Conservation (phyloP, 352 stramenopile species). For the Phytopythium cucurbitacearum region DNA sequence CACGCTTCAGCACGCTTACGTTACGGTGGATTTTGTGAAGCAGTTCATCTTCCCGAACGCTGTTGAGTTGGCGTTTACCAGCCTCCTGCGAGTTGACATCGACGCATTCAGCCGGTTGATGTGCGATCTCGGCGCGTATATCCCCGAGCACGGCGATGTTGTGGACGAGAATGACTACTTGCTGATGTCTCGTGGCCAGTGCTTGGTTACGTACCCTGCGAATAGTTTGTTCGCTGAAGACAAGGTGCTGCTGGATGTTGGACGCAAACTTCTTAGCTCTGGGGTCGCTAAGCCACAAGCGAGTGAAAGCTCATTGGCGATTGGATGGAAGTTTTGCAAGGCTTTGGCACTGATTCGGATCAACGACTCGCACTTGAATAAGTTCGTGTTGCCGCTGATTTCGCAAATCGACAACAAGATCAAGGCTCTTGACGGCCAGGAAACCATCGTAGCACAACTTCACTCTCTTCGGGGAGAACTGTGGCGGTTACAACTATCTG, state of each 20-base stretch:
- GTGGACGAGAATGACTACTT: slow-evolving; percentile 40
- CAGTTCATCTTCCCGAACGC: slow-evolving; percentile 54
- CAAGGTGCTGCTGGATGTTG: slow-evolving; percentile 25
- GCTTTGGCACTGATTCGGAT: slow-evolving; percentile 47
- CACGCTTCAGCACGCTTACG: slow-evolving; percentile 42
- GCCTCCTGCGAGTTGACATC: slow-evolving; percentile 17
- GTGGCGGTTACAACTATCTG: slow-evolving; percentile 69
- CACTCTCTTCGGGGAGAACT: slow-evolving; percentile 47
- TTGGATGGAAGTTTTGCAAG: slow-evolving; percentile 71
- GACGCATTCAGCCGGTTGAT: slow-evolving; percentile 58
- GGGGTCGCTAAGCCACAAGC: slow-evolving; percentile 1
- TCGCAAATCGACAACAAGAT: slow-evolving; percentile 25
- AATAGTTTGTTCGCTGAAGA: slow-evolving; percentile 10
- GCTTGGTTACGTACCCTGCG: slow-evolving; percentile 22
- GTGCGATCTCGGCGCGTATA: slow-evolving; percentile 45
- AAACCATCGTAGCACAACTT: slow-evolving; percentile 9
- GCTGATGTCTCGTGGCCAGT: slow-evolving; percentile 30
- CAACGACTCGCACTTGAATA: slow-evolving; percentile 27
- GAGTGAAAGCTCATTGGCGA: slow-evolving; percentile 21
- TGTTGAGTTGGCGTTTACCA: slow-evolving; percentile 45
- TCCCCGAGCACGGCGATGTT: slow-evolving; percentile 41
- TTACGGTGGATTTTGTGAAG: slow-evolving; percentile 48
- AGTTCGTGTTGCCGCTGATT: slow-evolving; percentile 43
- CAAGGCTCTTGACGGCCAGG: neutral
- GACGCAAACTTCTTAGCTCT: slow-evolving; percentile 12